Conservation (phyloP, 441 rosid genomes). For the Dalechampia spathulata region DNA sequence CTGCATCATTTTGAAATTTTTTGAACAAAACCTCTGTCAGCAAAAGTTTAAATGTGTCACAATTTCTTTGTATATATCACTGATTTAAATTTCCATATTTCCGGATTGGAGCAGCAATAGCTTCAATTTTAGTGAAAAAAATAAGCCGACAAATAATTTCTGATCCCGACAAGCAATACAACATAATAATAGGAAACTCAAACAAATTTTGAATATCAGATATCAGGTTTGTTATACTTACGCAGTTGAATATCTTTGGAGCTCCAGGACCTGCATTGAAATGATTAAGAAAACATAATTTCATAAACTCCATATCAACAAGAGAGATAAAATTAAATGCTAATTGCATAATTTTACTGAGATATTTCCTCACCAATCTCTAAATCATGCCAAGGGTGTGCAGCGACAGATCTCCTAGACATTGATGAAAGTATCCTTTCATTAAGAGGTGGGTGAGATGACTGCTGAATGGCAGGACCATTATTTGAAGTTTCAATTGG, state of each 20-base stretch:
- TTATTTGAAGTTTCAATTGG: too few species aligned
- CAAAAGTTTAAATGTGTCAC: neutral
- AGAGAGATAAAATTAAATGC: neutral
- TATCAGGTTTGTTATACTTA: slow-evolving; percentile 24
- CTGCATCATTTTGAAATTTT: slow-evolving; percentile 26
- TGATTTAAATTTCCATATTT: neutral
- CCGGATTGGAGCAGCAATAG: neutral
- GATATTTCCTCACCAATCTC: slow-evolving; percentile 58
- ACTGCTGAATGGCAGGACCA: slow-evolving; percentile 17
- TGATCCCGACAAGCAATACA: neutral
- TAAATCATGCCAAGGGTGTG: slow-evolving; percentile 99
- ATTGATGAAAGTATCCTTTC: slow-evolving; percentile 86
- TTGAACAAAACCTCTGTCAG: slow-evolving; percentile 5
- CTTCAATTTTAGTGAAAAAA: too few species aligned
- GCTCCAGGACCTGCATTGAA: slow-evolving; percentile 76
- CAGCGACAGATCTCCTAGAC: slow-evolving; percentile 74
- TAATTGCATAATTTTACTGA: too few species aligned
- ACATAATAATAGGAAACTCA: neutral
- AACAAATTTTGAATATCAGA: neutral
- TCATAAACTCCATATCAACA: neutral
- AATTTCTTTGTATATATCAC: neutral
- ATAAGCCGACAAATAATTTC: too few species aligned
- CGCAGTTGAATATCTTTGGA: slow-evolving; percentile 84
- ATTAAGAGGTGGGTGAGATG: slow-evolving; percentile 65
- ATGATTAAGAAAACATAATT: too few species aligned